Base-by-base conservation (phyloP, 352 stramenopile species). In the Phytophthora brassicae region DNA sequence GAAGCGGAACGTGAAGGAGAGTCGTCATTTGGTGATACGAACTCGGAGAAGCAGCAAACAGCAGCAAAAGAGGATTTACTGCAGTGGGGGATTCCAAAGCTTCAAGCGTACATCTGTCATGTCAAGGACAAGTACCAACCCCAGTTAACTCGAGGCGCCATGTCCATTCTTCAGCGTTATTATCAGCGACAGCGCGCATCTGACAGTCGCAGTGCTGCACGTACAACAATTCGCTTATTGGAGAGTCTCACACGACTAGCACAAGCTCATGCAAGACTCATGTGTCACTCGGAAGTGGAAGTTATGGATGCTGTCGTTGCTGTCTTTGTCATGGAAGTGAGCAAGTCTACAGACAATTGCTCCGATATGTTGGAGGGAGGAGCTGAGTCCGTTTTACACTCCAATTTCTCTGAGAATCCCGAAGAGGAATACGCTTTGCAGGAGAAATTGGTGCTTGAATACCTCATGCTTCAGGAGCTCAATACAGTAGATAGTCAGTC, bases 191-290 rank as follows among this genome's bases (percentile, higher is more conserved):
- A 96, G 58, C 74, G 84, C 12, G 74, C 76, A 13, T 80, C 71
- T 4, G 84, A 93, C 46, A 76, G 66, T 66, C 60, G 83, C 54
- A 78, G 88, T 72, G 70, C 81, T 23, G 66, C 80, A 47, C 81
- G 89, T 6, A 96, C 96, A 22, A 99, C 95, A 19, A 96, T 98
- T 56, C 87, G 95, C 16, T 85, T 99, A 60, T 69, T 99, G 0
- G 95, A 99, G 70, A 97, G 86, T 44, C 81, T 98, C 26, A 98
- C 97, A 59, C 86, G 96, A 6, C 55, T 99, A 4, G 73, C 88
- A 6, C 84, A 95, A 70, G 96, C 94, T 11, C 95, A 98, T 69
- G 96, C 96, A 23, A 70, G 94, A 29, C 63, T 96, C 6, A 89
- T 92, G 81, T 88, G 70, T 26, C 83, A 88, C 56, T 62, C 81